A percentile compares a stretch with the other conserved stretches of the same genome.
Evolutionary conservation across 768 basidiomycete genomes (phyloP).

Genomic region (Lactarius sanguifluus): DNA sequence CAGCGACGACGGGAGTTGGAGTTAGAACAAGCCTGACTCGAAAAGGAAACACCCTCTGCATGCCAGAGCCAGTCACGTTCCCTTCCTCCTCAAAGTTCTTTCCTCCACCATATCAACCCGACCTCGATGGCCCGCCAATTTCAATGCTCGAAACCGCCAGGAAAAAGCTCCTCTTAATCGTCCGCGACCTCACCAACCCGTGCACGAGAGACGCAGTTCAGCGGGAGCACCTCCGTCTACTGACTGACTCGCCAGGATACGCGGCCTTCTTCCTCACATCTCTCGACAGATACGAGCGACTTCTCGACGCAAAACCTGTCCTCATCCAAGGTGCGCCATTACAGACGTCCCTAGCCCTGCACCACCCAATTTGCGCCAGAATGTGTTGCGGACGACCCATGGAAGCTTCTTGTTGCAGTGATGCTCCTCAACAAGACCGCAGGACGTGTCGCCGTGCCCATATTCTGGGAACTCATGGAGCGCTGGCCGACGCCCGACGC

Average conservation of each 20-base stretch:
- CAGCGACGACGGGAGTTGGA: slow-evolving; percentile 11
- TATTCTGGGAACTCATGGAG: slow-evolving; percentile 56
- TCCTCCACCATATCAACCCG: slow-evolving; percentile 9
- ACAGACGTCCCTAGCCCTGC: neutral
- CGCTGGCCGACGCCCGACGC: slow-evolving; percentile 59
- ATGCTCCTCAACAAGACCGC: slow-evolving; percentile 70
- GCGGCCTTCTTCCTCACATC: slow-evolving; percentile 23
- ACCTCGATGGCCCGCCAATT: slow-evolving; percentile 18
- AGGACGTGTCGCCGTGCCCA: slow-evolving; percentile 61
- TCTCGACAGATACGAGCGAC: slow-evolving; percentile 19
- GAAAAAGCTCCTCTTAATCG: neutral
- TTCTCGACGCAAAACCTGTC: slow-evolving; percentile 33
- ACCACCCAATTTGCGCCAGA: slow-evolving; percentile 39
- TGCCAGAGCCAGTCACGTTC: slow-evolving; percentile 1
- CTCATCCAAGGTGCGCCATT: slow-evolving; percentile 34
- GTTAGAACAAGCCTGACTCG: slow-evolving; percentile 3
- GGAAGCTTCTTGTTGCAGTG: slow-evolving; percentile 68
- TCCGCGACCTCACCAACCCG: neutral
- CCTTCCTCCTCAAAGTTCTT: slow-evolving; percentile 20
- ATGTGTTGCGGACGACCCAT: slow-evolving; percentile 53
- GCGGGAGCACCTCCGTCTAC: slow-evolving; percentile 19
- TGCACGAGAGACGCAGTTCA: neutral
- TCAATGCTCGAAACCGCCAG: slow-evolving; percentile 4
- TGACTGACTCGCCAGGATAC: slow-evolving; percentile 26
- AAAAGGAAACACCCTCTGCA: slow-evolving; percentile 10